Conservation (phyloP, 371 early-diverging fungal species). For the Vairimorpha necatrix region DNA sequence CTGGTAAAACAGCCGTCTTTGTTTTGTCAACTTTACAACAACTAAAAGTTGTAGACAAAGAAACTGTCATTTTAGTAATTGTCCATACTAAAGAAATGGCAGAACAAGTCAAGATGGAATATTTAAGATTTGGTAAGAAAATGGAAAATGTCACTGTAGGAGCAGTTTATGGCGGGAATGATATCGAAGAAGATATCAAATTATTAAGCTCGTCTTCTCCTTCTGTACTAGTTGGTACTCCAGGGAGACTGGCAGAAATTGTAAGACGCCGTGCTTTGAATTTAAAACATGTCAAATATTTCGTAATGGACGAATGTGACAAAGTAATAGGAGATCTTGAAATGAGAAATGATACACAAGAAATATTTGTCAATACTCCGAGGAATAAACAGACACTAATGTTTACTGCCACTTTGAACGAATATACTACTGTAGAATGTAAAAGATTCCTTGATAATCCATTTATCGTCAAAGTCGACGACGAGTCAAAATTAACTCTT, state of each 20-base stretch:
- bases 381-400: conserved; percentile 82
- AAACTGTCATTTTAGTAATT: conserved; percentile 70
- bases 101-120: conserved; percentile 83
- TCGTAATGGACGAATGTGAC: conserved; percentile 97
- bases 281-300: conserved; percentile 64
- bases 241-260: conserved; percentile 84
- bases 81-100: conserved; percentile 93
- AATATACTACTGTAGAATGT: conserved; percentile 84
- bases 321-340: conserved; percentile 72
- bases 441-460: conserved; percentile 82
- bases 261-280: conserved; percentile 37
- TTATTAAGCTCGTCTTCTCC: conserved; percentile 76
- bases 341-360: conserved; percentile 85
- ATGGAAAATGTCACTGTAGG: conserved; percentile 85
- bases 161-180: conserved; percentile 92
- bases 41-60: conserved; percentile 64
- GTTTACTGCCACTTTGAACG: conserved; percentile 93
- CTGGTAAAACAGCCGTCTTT: conserved; percentile 92
- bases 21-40: conserved; percentile 70
- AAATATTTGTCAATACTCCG: conserved; percentile 75
- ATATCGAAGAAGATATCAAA: conserved; percentile 90
- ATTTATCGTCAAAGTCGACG: conserved; percentile 94
- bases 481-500: conserved; percentile 76
- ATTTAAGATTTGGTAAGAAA: conserved; percentile 78
- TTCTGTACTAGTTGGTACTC: conserved; percentile 81